These are phyloP conservation scores for Gracilaria caudata DNA, from an alignment of 23 red algal genomes.

Conservation along the genomic window DNA sequence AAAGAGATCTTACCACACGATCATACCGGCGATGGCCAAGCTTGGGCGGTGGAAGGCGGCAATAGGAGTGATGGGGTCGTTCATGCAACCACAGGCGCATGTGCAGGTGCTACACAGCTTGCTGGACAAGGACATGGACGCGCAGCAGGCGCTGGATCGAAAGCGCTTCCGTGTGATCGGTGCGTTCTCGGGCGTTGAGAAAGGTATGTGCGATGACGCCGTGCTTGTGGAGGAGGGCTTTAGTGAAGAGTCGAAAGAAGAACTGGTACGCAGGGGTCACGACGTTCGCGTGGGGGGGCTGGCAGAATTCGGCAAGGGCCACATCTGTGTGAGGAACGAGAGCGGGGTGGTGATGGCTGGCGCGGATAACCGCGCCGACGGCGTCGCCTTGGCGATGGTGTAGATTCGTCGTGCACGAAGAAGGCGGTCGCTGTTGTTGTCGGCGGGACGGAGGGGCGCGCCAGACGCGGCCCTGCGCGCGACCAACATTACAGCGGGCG, in stretches of 20 bases:
- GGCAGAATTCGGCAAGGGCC: slow-evolving; percentile 42
- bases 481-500: background rate
- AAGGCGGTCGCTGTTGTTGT: too few species aligned
- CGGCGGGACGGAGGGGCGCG: too few species aligned
- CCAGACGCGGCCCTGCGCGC: too few species aligned
- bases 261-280: slow-evolving; percentile 28
- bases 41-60: slow-evolving; percentile 64
- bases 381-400: slow-evolving; percentile 1
- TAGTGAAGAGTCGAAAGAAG: background rate
- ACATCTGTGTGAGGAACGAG: slow-evolving; percentile 25
- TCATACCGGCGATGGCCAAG: slow-evolving; percentile 84
- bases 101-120: slow-evolving; percentile 73
- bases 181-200: slow-evolving; percentile 48
- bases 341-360: slow-evolving; percentile 40
- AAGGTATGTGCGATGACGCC: slow-evolving; percentile 46
- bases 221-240: slow-evolving; percentile 56
- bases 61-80: slow-evolving; percentile 90
- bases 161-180: slow-evolving; percentile 81
- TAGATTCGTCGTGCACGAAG: background rate
- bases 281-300: slow-evolving; percentile 20
- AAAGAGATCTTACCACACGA: slow-evolving; percentile 91
- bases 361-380: slow-evolving; percentile 65
- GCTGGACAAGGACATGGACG: slow-evolving; percentile 78
- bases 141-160: slow-evolving; percentile 87
- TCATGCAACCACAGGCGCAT: slow-evolving; percentile 98